Base-by-base conservation (phyloP, 768 basidiomycete genomes). In the Tricholoma sp. region DNA sequence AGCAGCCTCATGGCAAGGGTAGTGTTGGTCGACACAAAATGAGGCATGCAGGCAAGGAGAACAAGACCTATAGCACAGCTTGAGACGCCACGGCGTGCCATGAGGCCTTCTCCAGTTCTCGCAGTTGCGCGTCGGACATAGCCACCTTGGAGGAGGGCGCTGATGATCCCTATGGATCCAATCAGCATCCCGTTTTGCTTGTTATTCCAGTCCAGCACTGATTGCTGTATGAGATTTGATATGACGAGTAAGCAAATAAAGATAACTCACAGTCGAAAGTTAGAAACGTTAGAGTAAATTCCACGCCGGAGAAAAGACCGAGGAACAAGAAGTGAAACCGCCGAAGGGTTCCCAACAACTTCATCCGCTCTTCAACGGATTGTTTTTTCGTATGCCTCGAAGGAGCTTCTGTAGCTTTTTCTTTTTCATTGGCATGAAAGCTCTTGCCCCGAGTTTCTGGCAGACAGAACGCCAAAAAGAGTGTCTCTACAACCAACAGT, bases 231-330 rank as follows among this genome's bases (percentile, higher is more conserved):
- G 29, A 60, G 7, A 60, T 8, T 28, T 31, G 20, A 32, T 2
- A 31, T 45, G 41, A 24, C 24, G 15, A 50, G 13, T 53, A 6
- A 57, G 10, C 15, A 17, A 48, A 48, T 32, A 59, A 55, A 59
- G 9, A 52, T n/a, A 15, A 78, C 86, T 69, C 73, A 89, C 92
- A 71, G 68, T 93, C 91, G 64, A 92, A 94, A 2, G 90, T 97
- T 48, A 98, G 76, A 78, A 98, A 98, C 0, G 94, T 96, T 18
- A 99, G 77, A 0, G 96, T 99, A 71, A 98, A 98, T 68, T 99
- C 96, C 50, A 97, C 83, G 11, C 95, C 96, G 1, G 95, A 95
- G 71, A 99, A 98, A 50, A 96, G 68, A 52, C 87, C 82, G 57
- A 98, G 74, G 76, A 98, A 99, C 47, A 86, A 70, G 68, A 94